Evolutionary conservation across 2,329 filamentous ascomycete species (phyloP), one percentile per base, ranked within the genome.

Genomic region (Clonostachys solani): DNA sequence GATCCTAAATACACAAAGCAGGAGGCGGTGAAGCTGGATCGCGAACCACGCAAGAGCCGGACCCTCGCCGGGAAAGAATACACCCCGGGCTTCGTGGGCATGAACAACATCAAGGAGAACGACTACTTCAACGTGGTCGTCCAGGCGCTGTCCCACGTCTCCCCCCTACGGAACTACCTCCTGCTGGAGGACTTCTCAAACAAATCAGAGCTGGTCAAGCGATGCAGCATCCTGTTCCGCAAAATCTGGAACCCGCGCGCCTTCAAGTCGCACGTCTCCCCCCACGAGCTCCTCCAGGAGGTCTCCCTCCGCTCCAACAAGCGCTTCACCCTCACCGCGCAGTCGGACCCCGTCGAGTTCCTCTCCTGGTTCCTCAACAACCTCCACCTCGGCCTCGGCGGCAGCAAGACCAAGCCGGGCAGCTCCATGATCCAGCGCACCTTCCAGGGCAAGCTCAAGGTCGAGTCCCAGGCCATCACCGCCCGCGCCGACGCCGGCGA

Each of bases 61-160:
- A 92, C 95, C 59, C 77, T 97, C 40, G 76, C 77, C 44, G 90
- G 90, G 52, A 89, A 87, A 66, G 83, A 87, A 63, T 99, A 99
- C 69, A 86, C 86, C 54, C 94, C 94, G 17, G 92, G 94, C 6
- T 99, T 92, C 63, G 90, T 99, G 51, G 94, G 94, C 55, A 95
- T 99, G 89, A 99, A 99, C 77, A 99, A 99, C 70, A 96, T 99
- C 77, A 99, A 99, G 68, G 90, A 94, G 49, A 99, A 99, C 70
- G 94, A 99, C 73, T 99, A 99, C 71, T 80, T 97, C 61, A 99
- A 99, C 63, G 92, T 96, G 23, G 81, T 96, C 4, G 86, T 95
- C 43, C 94, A 99, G 66, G 86, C 92, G 7, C 78, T 99, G 36
- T 86, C 92, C 4, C 94, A 99, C 66, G 90, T 97, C 23, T 75